Evolutionary conservation across 2,329 filamentous ascomycete species (phyloP).

Genomic region (Zasmidium cellare): DNA sequence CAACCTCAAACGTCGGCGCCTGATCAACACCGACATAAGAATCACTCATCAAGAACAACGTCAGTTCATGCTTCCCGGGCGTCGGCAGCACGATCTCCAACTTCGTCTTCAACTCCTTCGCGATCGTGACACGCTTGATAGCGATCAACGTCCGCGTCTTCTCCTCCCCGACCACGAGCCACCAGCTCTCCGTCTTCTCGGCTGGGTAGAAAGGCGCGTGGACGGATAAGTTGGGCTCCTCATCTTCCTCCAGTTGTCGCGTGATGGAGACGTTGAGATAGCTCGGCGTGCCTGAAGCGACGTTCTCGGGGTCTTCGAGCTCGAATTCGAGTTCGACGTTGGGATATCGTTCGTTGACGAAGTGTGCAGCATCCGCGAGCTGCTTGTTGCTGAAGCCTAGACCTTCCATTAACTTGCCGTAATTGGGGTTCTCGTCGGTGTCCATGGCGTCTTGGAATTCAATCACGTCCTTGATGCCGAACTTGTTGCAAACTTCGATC

Average conservation of each 20-base stretch:
- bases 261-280: conserved; percentile 83
- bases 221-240: conserved; percentile 76
- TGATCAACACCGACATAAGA: conserved; percentile 97
- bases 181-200: conserved; percentile 97
- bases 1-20: conserved; percentile 83
- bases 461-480: conserved; percentile 86
- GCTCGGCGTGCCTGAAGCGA: conserved; percentile 77
- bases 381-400: conserved; percentile 79
- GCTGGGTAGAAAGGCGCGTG: conserved; percentile 93
- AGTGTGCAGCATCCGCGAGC: conserved; percentile 83
- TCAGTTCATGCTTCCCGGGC: conserved; percentile 81
- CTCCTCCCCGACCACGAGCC: conserved; percentile 94
- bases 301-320: conserved; percentile 75
- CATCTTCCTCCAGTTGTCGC: conserved; percentile 73
- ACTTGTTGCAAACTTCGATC: conserved; percentile 78
- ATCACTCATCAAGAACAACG: conserved; percentile 94
- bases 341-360: conserved; percentile 95
- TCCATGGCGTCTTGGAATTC: conserved; percentile 99
- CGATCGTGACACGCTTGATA: conserved; percentile 92
- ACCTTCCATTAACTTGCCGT: conserved; percentile 72
- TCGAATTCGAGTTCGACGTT: conserved; percentile 91
- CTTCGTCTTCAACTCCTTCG: conserved; percentile 71
- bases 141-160: conserved; percentile 82
- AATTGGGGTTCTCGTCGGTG: conserved; percentile 84
- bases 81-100: conserved; percentile 87